Conservation (phyloP, 495 filamentous ascomycete genomes). For the Penicillium paradoxum region DNA sequence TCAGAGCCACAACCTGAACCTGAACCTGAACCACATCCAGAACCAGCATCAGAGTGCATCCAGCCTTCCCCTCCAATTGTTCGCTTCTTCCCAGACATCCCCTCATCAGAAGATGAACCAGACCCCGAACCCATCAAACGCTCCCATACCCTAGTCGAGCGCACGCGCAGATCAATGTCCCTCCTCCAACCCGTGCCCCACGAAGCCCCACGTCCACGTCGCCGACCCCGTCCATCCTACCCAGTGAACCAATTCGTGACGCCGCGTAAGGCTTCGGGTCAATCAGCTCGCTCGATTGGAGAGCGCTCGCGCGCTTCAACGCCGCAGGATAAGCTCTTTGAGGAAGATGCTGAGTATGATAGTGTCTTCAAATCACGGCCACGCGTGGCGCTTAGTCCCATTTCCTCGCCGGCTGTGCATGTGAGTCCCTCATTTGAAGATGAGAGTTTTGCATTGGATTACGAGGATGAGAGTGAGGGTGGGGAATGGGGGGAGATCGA, state of each 20-base stretch:
- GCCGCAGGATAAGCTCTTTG: slow-evolving; percentile 55
- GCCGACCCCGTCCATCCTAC: slow-evolving; percentile 47
- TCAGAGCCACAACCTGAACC: background rate
- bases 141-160: slow-evolving; percentile 54
- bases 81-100: slow-evolving; percentile 15
- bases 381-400: slow-evolving; percentile 71
- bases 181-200: slow-evolving; percentile 36
- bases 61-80: slow-evolving; percentile 14
- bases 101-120: slow-evolving; percentile 7
- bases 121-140: slow-evolving; percentile 23
- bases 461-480: slow-evolving; percentile 12
- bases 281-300: slow-evolving; percentile 6
- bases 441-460: slow-evolving; percentile 30
- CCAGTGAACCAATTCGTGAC: slow-evolving; percentile 61
- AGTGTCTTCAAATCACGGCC: slow-evolving; percentile 84
- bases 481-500: slow-evolving; percentile 15
- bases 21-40: slow-evolving; percentile 1
- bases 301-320: slow-evolving; percentile 38
- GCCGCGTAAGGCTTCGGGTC: slow-evolving; percentile 33
- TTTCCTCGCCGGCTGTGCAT: slow-evolving; percentile 53
- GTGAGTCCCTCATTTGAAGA: slow-evolving; percentile 23
- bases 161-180: slow-evolving; percentile 81
- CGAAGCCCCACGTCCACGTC: slow-evolving; percentile 25
- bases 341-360: slow-evolving; percentile 70
- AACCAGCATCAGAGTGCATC: slow-evolving; percentile 1